Evolutionary conservation across 176 grass and related monocot genomes (phyloP), one percentile per base, ranked within the genome.

Genomic region (Carex myosuroides): DNA sequence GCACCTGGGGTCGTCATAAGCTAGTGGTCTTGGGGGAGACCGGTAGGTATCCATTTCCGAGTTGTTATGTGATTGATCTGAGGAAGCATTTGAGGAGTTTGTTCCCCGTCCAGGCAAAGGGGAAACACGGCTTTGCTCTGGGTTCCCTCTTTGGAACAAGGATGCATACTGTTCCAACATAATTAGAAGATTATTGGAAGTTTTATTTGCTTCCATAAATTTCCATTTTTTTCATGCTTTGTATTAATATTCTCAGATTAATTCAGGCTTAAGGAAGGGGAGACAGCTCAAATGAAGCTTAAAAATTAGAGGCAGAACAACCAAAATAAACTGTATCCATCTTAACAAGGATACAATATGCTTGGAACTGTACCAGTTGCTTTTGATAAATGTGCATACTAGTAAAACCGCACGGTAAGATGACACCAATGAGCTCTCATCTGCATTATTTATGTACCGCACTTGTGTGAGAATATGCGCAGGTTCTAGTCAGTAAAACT

Each of bases 1-100:
- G 79, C 87, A 96, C 17, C 41, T 88, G 41, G 94, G 91, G 82
- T 91, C 88, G 22, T 97, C 91, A 33, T 85, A 97, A 85, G 91
- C 86, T 68, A 93, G 85, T 72, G 94, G 94, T 86, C 86, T 88
- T 56, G 94, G 91, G 55, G 91, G 94, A 33, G 70, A 81, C 4
- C 58, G 41, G 53, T 88, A 97, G 12, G 86, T 93, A 81, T 90
- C 85, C 81, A 93, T 76, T 9, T 4, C 39, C 16, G 79, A 81
- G 66, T 88, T 77, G 55, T 84, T 53, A 76, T 82, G 72, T 24
- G 8, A 18, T 54, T 77, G 44, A 85, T 59, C 42, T n/a, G 60
- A 11, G 64, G 81, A 14, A 68, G 83, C 55, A 21, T 61, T 50
- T 54, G 64, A 66, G 30, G 72, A 58, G 85, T 78, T 42, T 85